A percentile compares a stretch with the other conserved stretches of the same genome.
Conservation (phyloP, 164 flowering plant species). For the Houttuynia cordata region DNA sequence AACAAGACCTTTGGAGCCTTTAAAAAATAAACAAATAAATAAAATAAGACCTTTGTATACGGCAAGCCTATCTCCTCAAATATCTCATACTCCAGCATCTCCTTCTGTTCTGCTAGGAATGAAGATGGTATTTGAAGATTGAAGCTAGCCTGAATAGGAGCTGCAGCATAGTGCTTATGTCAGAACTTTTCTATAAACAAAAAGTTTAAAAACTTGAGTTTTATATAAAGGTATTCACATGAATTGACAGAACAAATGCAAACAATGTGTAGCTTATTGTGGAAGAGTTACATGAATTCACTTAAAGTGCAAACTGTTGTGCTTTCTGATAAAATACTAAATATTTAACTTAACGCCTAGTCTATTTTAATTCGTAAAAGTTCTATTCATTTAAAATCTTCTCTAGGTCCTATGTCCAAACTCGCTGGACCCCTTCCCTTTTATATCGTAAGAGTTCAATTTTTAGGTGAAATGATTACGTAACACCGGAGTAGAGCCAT, state of each 20-base stretch:
- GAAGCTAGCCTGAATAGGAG: conserved; percentile 53
- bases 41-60: conserved; percentile 31
- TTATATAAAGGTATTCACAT: background rate
- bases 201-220: background rate
- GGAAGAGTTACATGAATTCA: no score
- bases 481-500: no score
- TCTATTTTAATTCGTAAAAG: no score
- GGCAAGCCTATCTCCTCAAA: conserved; percentile 50
- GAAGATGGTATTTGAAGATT: conserved; percentile 41
- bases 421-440: no score
- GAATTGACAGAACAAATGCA: background rate
- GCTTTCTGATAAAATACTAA: background rate
- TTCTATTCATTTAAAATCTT: background rate
- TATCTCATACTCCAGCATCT: conserved; percentile 50
- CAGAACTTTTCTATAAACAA: background rate
- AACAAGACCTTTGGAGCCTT: conserved; percentile 43
- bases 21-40: no score
- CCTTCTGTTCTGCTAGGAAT: conserved; percentile 34
- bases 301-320: no score
- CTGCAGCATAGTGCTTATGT: conserved; percentile 21
- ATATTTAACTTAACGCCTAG: background rate
- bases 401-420: no score
- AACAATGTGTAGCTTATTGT: no score
- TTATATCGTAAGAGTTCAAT: no score
- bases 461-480: no score